Percentiles rank a stretch among this genome's conserved stretches.
phyloP scores from a whole-genome alignment of 2,329 filamentous ascomycete genomes.

The Pyrenophora tritici-repentis region DNA sequence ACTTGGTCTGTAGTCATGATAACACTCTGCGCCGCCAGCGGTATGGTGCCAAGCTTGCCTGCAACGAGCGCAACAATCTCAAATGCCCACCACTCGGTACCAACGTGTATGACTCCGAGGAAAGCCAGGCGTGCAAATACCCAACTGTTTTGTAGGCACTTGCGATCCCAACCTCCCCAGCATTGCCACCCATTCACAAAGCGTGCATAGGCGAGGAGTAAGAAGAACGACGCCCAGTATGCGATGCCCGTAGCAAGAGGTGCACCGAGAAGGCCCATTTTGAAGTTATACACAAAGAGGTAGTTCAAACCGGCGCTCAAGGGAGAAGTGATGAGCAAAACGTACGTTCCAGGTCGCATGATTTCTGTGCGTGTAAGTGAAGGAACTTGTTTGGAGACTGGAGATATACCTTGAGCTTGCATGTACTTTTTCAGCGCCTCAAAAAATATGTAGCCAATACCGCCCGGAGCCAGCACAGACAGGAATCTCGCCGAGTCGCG shows the following conservation, averaged over 20 bases:
- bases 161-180: constrained; percentile 75
- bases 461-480: constrained; percentile 75
- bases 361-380: constrained; percentile 53
- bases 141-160: constrained; percentile 68
- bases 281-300: constrained; percentile 73
- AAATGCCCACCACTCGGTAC: constrained; percentile 94
- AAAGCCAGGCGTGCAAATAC: constrained; percentile 76
- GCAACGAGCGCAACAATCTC: constrained; percentile 86
- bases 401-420: constrained; percentile 58
- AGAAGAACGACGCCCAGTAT: constrained; percentile 82
- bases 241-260: constrained; percentile 81
- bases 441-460: constrained; percentile 85
- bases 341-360: constrained; percentile 68
- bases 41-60: constrained; percentile 75
- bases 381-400: accelerated
- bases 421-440: constrained; percentile 71
- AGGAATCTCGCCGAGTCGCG: constrained; percentile 74
- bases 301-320: constrained; percentile 64
- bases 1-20: constrained; percentile 90
- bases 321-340: constrained; percentile 64
- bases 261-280: constrained; percentile 75
- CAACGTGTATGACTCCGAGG: constrained; percentile 80
- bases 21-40: constrained; percentile 81
- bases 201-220: constrained; percentile 73
- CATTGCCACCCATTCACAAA: constrained; percentile 74